phyloP scores from a whole-genome alignment of 345 rosid species.

The Salix purpurea region DNA sequence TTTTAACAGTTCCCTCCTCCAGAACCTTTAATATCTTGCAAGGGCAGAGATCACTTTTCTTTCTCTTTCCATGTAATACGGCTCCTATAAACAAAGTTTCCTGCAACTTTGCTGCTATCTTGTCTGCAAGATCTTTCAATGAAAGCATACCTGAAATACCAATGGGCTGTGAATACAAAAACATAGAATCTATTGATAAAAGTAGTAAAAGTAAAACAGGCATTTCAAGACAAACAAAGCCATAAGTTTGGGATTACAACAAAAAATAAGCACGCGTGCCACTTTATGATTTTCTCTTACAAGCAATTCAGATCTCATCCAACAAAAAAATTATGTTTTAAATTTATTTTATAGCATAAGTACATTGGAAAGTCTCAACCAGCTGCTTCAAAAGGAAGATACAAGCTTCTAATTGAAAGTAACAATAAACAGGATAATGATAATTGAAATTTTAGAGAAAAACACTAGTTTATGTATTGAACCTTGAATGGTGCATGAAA shows the following conservation, averaged over 20 bases:
- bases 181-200: not conserved
- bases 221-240: not conserved
- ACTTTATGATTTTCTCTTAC: not conserved
- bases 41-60: slow-evolving; percentile 43
- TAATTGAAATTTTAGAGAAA: too few species aligned
- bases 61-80: slow-evolving; percentile 52
- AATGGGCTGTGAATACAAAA: not conserved
- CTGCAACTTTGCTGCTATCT: slow-evolving; percentile 55
- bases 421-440: not conserved
- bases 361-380: not conserved
- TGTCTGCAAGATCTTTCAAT: slow-evolving; percentile 78
- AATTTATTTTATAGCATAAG: not conserved
- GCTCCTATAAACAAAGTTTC: slow-evolving; percentile 56
- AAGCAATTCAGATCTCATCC: not conserved
- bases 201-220: not conserved
- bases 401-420: not conserved
- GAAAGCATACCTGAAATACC: slow-evolving; percentile 68
- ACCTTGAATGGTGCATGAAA: too few species aligned
- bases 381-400: not conserved
- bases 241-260: not conserved
- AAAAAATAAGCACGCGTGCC: not conserved
- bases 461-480: too few species aligned
- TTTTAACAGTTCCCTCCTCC: slow-evolving; percentile 35
- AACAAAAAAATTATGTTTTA: too few species aligned
- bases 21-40: slow-evolving; percentile 62